phyloP scores from a whole-genome alignment of 768 basidiomycete species.

The Artomyces pyxidatus region DNA sequence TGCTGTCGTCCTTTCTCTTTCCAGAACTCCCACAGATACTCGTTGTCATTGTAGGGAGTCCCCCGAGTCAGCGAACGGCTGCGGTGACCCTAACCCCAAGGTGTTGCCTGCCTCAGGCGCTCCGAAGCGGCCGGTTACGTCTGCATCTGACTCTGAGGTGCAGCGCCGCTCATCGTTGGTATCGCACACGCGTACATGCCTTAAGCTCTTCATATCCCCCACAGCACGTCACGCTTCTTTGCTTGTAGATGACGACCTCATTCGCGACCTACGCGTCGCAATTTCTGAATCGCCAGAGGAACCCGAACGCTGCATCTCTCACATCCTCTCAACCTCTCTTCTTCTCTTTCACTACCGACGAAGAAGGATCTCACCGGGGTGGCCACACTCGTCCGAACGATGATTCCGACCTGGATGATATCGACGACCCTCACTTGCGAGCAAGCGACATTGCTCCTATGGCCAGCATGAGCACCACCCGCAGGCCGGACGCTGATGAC shows the following conservation, averaged over 20 bases:
- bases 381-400: slow-evolving; percentile 24
- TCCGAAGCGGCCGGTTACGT: no score
- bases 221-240: neutral
- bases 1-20: no score
- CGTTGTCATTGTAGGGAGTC: no score
- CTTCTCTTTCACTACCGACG: slow-evolving; percentile 81
- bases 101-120: neutral
- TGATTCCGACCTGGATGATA: slow-evolving; percentile 55
- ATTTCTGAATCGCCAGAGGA: slow-evolving; percentile 58
- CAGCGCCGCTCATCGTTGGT: no score
- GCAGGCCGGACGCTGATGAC: slow-evolving; percentile 30
- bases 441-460: slow-evolving; percentile 27
- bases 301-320: slow-evolving; percentile 33
- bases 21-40: no score
- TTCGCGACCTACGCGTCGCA: slow-evolving; percentile 81
- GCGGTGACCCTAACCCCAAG: neutral
- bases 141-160: no score
- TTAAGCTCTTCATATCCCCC: neutral
- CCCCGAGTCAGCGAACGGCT: no score
- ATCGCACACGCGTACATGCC: neutral
- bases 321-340: slow-evolving; percentile 73
- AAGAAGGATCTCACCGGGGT: slow-evolving; percentile 44
- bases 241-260: slow-evolving; percentile 46
- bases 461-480: slow-evolving; percentile 21
- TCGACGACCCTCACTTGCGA: slow-evolving; percentile 69